Conservation (phyloP, 2,329 filamentous ascomycete species). For the Ophiognomonia clavigignenti-juglandacearum region DNA sequence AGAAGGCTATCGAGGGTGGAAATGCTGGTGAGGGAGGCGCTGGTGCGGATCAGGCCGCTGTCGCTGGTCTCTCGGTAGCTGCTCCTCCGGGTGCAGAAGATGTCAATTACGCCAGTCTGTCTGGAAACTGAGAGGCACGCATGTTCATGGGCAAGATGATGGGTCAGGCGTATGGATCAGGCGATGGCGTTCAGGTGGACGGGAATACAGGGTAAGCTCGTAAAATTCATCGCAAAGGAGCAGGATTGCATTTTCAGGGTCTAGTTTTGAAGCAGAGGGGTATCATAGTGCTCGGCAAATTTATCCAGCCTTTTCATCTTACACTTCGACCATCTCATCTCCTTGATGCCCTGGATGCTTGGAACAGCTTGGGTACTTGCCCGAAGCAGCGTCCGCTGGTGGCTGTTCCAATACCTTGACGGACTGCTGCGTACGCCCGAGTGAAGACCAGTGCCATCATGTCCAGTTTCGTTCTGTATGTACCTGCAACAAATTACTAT, state of each 20-base stretch:
- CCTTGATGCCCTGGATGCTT: not conserved
- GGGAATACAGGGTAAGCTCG: not conserved
- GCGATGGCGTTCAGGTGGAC: constrained; percentile 26
- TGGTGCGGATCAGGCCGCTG: constrained; percentile 19
- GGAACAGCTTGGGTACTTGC: not conserved
- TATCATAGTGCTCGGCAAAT: constrained; percentile 25
- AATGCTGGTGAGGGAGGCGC: constrained; percentile 21
- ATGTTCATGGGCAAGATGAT: not conserved
- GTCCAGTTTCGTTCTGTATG: no score
- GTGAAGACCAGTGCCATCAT: no score
- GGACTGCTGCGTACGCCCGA: no score
- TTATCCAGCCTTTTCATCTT: constrained; percentile 2
- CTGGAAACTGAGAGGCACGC: constrained; percentile 47
- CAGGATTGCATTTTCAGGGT: not conserved
- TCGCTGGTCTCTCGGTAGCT: constrained; percentile 49
- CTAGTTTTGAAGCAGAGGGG: constrained; percentile 19
- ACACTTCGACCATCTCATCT: not conserved
- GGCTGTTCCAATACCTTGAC: no score
- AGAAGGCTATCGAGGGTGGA: constrained; percentile 27
- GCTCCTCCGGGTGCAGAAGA: constrained; percentile 76
- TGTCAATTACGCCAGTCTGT: constrained; percentile 78
- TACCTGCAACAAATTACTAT: not conserved
- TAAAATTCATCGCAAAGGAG: constrained; percentile 1
- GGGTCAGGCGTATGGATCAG: constrained; percentile 8
- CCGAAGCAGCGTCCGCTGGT: no score